These are phyloP conservation scores for Kwoniella pini DNA, from an alignment of 768 basidiomycete genomes.

Conservation along the genomic window DNA sequence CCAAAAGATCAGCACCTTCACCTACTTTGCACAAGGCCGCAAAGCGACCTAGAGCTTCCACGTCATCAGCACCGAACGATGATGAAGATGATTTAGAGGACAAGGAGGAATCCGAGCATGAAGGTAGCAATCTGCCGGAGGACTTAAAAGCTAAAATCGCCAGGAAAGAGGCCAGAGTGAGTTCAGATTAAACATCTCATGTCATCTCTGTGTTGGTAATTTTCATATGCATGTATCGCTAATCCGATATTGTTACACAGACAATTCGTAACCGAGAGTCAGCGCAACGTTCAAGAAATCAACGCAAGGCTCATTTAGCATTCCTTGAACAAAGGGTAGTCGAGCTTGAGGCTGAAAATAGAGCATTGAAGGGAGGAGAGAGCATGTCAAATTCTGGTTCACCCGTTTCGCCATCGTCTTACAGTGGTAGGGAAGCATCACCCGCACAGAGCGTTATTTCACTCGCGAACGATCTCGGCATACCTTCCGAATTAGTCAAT, in stretches of 20 bases:
- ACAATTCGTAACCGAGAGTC: conserved; percentile 91
- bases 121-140: conserved; percentile 25
- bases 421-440: conserved; percentile 21
- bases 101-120: conserved; percentile 15
- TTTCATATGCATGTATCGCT: too few species aligned
- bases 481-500: conserved; percentile 23
- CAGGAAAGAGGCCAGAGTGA: conserved; percentile 42
- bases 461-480: conserved; percentile 30
- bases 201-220: too few species aligned
- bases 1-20: conserved; percentile 31
- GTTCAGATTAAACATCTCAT: conserved; percentile 3
- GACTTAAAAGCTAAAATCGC: conserved; percentile 30
- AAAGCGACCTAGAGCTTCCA: conserved; percentile 27
- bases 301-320: conserved; percentile 78
- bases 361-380: conserved; percentile 46
- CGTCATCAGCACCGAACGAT: conserved; percentile 12
- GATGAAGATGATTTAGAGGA: conserved; percentile 18
- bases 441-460: conserved; percentile 30
- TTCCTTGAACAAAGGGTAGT: conserved; percentile 68
- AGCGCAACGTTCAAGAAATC: conserved; percentile 88
- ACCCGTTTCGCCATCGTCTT: conserved; percentile 5
- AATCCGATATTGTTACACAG: conserved; percentile 56
- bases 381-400: not conserved
- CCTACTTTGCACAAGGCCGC: conserved; percentile 5
- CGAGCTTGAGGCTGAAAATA: conserved; percentile 82